Conservation (phyloP, 345 rosid species). For the Carallia pectinifolia region DNA sequence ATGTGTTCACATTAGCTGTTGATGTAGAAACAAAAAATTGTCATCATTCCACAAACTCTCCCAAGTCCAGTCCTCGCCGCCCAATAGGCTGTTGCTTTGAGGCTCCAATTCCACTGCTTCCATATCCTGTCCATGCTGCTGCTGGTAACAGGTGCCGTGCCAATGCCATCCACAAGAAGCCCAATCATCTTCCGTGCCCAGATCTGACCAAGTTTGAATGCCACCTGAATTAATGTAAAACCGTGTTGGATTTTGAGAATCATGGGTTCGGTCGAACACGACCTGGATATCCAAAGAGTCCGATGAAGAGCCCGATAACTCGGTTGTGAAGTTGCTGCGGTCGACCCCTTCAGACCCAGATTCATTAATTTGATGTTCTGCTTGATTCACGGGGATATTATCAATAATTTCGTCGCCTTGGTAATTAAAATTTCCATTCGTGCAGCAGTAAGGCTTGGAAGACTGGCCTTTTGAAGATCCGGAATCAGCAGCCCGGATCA, state of each 20-base stretch:
- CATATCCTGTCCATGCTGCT: slow-evolving; percentile 1
- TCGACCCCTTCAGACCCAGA: slow-evolving; percentile 19
- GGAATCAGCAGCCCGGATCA: slow-evolving; percentile 54
- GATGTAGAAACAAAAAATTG: slow-evolving; percentile 46
- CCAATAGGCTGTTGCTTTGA: slow-evolving; percentile 22
- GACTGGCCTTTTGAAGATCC: slow-evolving; percentile 28
- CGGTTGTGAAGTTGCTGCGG: slow-evolving; percentile 32
- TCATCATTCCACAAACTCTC: slow-evolving; percentile 64
- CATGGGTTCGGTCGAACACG: slow-evolving; percentile 32
- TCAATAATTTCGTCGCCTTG: background rate
- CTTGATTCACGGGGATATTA: slow-evolving; percentile 5
- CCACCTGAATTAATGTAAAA: slow-evolving; percentile 7
- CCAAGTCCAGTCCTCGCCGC: slow-evolving; percentile 37
- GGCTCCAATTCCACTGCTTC: slow-evolving; percentile 12
- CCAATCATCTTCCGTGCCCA: slow-evolving; percentile 8
- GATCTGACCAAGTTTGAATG: slow-evolving; percentile 31
- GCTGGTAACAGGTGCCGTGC: background rate
- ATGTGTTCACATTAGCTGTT: slow-evolving; percentile 31
- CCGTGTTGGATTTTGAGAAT: slow-evolving; percentile 16
- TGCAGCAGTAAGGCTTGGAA: slow-evolving; percentile 9
- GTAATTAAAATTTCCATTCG: background rate
- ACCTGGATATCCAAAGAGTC: slow-evolving; percentile 48
- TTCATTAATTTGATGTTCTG: background rate
- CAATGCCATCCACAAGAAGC: background rate
- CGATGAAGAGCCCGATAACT: slow-evolving; percentile 40